Evolutionary conservation across 345 rosid species (phyloP).

Genomic region (Syzygium aromaticum): DNA sequence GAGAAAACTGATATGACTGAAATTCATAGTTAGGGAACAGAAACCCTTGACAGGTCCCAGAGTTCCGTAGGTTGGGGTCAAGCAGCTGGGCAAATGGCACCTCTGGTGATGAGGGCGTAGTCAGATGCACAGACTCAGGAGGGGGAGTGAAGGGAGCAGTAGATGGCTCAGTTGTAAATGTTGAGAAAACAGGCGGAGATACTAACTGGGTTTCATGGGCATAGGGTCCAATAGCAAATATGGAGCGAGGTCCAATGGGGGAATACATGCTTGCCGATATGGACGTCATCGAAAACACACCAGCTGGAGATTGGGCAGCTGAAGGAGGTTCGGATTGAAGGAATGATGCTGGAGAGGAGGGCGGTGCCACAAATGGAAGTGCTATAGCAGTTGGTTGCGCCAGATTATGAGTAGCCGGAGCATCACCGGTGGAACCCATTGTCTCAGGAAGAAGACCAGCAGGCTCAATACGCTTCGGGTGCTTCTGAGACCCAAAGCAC

Average conservation of each 20-base stretch:
- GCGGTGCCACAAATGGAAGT: slow-evolving; percentile 85
- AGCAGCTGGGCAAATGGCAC: slow-evolving; percentile 91
- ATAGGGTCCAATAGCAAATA: slow-evolving; percentile 91
- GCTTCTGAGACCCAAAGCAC: slow-evolving; percentile 70
- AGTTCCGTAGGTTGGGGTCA: slow-evolving; percentile 31
- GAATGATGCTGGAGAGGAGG: slow-evolving; percentile 96
- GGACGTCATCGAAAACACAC: slow-evolving; percentile 47
- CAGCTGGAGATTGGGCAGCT: slow-evolving; percentile 77
- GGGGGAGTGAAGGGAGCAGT: slow-evolving; percentile 96
- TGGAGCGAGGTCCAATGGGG: slow-evolving; percentile 63
- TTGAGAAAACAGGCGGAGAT: slow-evolving; percentile 88
- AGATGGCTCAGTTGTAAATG: slow-evolving; percentile 96
- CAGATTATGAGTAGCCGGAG: slow-evolving; percentile 24
- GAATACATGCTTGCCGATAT: slow-evolving; percentile 59
- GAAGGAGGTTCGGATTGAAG: slow-evolving; percentile 91
- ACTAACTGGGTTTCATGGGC: slow-evolving; percentile 90
- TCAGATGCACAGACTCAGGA: slow-evolving; percentile 68
- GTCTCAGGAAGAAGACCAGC: slow-evolving; percentile 56
- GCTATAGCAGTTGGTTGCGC: slow-evolving; percentile 21
- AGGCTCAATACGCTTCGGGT: slow-evolving; percentile 61
- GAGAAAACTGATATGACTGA: slow-evolving; percentile 72
- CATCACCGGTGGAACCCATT: slow-evolving; percentile 15
- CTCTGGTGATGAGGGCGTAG: slow-evolving; percentile 94
- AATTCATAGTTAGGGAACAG: slow-evolving; percentile 56
- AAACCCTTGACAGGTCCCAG: slow-evolving; percentile 32